Base-by-base conservation (phyloP, 2,329 filamentous ascomycete species). In the Cytospora leucostoma region DNA sequence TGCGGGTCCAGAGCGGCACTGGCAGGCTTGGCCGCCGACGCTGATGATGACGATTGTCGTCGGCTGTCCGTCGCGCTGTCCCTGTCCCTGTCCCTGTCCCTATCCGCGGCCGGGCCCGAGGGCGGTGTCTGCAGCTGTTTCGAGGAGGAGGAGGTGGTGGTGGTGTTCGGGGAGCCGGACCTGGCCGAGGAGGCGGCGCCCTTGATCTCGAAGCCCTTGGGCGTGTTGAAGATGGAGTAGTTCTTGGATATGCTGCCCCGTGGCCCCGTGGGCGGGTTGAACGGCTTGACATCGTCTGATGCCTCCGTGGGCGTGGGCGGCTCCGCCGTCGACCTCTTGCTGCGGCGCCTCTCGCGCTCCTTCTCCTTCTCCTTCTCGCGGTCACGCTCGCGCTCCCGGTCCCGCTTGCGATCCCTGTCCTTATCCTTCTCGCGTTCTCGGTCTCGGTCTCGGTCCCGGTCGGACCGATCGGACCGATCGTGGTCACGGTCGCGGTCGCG, bases 1-100 rank as follows among this genome's bases (percentile, higher is more conserved):
- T 91, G 88, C n/a, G 85, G 81, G 67, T 90, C 86, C 64, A 57
- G 34, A 53, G 59, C 62, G 33, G 57, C 55, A n/a, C 35, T 67
- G 70, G 61, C 69, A 51, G 57, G 66, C 68, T 56, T 68, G 57
- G 59, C 67, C 56, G 40, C 62, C 19, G 37, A 35, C 7, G 57
- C 32, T 52, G 74, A 76, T 7, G 74, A 69, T 62, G 77, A 74
- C 4, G 77, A 78, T 51, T 71, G 70, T 21, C 76, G 75, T 34
- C 79, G 75, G 53, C 74, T 70, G 59, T 56, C 59, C 51, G n/a
- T 61, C 11, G 33, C 58, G 38, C 12, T 60, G n/a, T 37, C 50
- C 32, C 58, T 19, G 13, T 59, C 19, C 19, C 49, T 51, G 49
- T 51, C 49, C 49, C 49, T 51, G 49, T 51, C 47, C 47, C 49